Base-by-base conservation (phyloP, 2,329 filamentous ascomycete genomes). In the Calonectria leucothoes region DNA sequence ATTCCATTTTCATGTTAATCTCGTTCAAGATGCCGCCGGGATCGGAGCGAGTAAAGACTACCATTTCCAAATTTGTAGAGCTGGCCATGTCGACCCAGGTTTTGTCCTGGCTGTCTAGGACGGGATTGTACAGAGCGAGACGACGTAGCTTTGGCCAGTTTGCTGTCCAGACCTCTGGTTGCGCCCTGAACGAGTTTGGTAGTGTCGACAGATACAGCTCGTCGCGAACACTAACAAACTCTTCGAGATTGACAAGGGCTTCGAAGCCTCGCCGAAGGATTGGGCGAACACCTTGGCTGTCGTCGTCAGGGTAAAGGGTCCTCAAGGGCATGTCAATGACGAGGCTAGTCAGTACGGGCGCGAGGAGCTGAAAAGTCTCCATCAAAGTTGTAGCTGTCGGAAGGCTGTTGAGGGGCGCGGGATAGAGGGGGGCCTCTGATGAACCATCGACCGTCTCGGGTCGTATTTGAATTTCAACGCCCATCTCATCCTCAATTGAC, bases 301-400 rank as follows among this genome's bases (percentile, higher is more conserved):
- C 66, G 0, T 75, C 2, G 1, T 20, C 11, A 11, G 75, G 74
- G 0, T 35, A 20, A 0, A 79, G 42, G 6, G 33, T 63, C 2
- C 74, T 70, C 3, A 81, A 35, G 0, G 79, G 78, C 71, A 81
- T 79, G 12, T 81, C 75, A 3, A 80, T 75, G 51, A 80, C 33
- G 0, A 79, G 37, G 0, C 17, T 35, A 6, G 69, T 72, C 17
- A 79, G 69, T 0, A 71, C 37, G 1, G 76, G 76, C 0, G 77
- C 73, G 5, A 79, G 27, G 45, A 7, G 70, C 1, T 29, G 78
- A 66, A 11, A 79, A 42, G 0, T 71, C 35, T 0, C 66, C 55
- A 39, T 51, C 3, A 76, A 49, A 2, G 51, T 15, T 5, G 64
- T 17, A 1, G 59, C 39, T 1, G 64, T 73, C 6, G 23, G 15